Percentiles rank a stretch among this genome's conserved stretches.
phyloP scores from a whole-genome alignment of 1,284 basidiomycete genomes.

The Cutaneotrichosporon sp. region DNA sequence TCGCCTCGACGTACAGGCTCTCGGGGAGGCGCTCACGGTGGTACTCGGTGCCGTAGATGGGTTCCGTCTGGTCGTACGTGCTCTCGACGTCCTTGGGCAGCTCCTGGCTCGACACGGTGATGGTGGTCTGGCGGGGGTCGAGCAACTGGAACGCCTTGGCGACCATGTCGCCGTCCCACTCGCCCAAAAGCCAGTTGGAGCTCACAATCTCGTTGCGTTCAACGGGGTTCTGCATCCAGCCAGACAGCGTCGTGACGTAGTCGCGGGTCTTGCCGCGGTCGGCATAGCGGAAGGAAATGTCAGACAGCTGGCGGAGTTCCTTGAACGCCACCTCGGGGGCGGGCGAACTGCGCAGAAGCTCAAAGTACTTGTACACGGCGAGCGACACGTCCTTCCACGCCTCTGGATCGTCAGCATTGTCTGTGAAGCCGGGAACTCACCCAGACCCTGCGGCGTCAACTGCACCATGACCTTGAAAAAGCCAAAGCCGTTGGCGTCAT shows the following conservation, averaged over 20 bases:
- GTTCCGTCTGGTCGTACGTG: constrained; percentile 67
- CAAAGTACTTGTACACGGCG: constrained; percentile 79
- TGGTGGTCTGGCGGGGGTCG: constrained; percentile 55
- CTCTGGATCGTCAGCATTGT: constrained; percentile 48
- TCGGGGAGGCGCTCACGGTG: constrained; percentile 62
- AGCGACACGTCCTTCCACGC: constrained; percentile 71
- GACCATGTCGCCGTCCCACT: constrained; percentile 66
- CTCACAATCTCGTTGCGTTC: constrained; percentile 75
- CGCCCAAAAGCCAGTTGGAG: constrained; percentile 66
- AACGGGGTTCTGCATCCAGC: constrained; percentile 61
- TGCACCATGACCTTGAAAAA: constrained; percentile 81
- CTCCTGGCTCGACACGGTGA: constrained; percentile 50
- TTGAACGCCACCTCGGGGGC: constrained; percentile 70
- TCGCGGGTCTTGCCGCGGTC: constrained; percentile 75
- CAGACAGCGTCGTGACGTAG: constrained; percentile 73
- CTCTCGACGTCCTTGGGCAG: constrained; percentile 57
- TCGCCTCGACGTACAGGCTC: constrained; percentile 60
- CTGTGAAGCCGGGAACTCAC: constrained; percentile 51
- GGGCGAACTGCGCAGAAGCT: constrained; percentile 63
- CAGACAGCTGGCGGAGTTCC: constrained; percentile 69
- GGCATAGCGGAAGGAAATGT: constrained; percentile 78
- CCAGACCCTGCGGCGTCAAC: constrained; percentile 79
- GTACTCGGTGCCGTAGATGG: constrained; percentile 79
- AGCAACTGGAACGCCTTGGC: constrained; percentile 60
- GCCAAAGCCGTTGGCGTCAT: constrained; percentile 66